Conservation (phyloP, 768 basidiomycete genomes). For the Amanita inopinata region DNA sequence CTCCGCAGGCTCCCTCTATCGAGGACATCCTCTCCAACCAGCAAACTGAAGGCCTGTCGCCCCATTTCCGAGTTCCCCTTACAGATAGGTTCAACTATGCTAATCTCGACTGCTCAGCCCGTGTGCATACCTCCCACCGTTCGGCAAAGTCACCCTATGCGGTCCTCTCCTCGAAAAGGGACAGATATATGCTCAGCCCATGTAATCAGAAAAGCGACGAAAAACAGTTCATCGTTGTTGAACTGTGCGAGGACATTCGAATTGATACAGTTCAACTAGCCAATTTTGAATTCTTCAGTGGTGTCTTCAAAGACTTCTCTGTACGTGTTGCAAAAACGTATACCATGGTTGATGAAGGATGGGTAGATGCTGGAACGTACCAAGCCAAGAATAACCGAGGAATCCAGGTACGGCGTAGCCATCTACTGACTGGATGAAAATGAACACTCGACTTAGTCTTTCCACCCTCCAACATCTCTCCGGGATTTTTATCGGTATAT, state of each 20-base stretch:
- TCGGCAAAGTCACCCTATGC: constrained; percentile 74
- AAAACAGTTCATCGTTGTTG: constrained; percentile 79
- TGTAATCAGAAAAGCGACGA: constrained; percentile 52
- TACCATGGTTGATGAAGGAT: constrained; percentile 46
- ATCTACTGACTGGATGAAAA: not conserved
- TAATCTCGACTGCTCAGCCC: constrained; percentile 84
- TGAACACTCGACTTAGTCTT: constrained; percentile 37
- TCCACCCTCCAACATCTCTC: constrained; percentile 64
- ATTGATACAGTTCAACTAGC: constrained; percentile 95
- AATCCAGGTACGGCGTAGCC: constrained; percentile 57
- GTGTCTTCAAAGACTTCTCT: constrained; percentile 86
- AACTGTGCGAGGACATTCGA: constrained; percentile 94
- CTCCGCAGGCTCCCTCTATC: constrained; percentile 10
- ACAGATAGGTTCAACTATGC: constrained; percentile 95
- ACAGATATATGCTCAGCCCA: constrained; percentile 94
- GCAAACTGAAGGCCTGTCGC: constrained; percentile 30
- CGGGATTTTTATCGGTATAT: constrained; percentile 89
- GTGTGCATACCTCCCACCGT: constrained; percentile 77
- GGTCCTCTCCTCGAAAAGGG: constrained; percentile 83
- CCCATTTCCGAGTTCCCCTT: constrained; percentile 64
- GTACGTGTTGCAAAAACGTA: constrained; percentile 84
- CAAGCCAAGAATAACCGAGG: constrained; percentile 86
- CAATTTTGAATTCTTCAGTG: constrained; percentile 97
- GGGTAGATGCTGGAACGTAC: constrained; percentile 70
- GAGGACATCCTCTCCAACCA: constrained; percentile 16